Evolutionary conservation across 2,329 filamentous ascomycete species (phyloP).

Genomic region (Myriosclerotinia scirpicola): DNA sequence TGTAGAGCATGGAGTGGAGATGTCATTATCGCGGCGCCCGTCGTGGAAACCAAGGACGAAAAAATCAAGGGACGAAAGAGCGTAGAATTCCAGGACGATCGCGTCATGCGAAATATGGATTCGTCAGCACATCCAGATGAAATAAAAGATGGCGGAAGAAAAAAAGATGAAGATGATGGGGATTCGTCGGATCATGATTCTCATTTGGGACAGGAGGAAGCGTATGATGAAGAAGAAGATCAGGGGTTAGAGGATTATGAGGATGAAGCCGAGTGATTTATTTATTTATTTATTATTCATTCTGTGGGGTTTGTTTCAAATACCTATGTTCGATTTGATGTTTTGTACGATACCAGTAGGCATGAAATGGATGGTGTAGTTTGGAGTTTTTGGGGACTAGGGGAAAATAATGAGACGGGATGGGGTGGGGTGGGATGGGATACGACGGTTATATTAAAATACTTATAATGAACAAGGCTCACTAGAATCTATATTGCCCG

Average conservation of each 20-base stretch:
- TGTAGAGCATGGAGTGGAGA: slow-evolving; percentile 93
- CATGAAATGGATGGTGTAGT: slow-evolving; percentile 1
- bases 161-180: neutral
- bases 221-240: slow-evolving; percentile 38
- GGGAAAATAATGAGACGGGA: slow-evolving; percentile 6
- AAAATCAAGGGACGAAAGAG: slow-evolving; percentile 2
- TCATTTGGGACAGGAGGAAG: slow-evolving; percentile 33
- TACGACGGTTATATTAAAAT: neutral
- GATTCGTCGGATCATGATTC: slow-evolving; percentile 30
- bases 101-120: neutral
- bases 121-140: neutral
- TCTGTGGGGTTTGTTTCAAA: neutral
- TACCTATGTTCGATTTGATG: neutral
- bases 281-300: too few relatives aligned
- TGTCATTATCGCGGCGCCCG: slow-evolving; percentile 62
- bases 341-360: slow-evolving; percentile 12
- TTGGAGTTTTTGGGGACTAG: neutral
- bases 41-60: neutral
- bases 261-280: slow-evolving; percentile 6
- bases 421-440: neutral
- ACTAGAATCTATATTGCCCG: neutral
- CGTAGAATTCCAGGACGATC: slow-evolving; percentile 3
- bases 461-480: neutral
- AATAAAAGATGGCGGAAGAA: neutral
- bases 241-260: slow-evolving; percentile 12